Evolutionary conservation across 768 basidiomycete species (phyloP).

Genomic region (Vararia minispora): DNA sequence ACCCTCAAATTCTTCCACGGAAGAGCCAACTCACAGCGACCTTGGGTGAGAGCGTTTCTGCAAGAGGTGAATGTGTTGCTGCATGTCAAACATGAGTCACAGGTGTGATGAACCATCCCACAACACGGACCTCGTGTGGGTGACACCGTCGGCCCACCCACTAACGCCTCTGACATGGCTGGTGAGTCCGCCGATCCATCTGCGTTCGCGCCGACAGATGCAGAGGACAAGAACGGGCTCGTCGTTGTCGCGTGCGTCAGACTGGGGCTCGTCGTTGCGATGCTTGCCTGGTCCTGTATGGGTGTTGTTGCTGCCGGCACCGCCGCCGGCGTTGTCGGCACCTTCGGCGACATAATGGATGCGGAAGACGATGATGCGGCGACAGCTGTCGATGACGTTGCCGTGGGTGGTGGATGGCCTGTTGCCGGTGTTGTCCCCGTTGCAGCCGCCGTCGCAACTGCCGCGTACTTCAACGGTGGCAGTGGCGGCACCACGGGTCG

Average conservation of each 20-base stretch:
- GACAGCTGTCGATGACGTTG: slow-evolving; percentile 21
- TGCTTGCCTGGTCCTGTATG: slow-evolving; percentile 25
- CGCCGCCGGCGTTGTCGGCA: too few relatives aligned
- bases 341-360: slow-evolving; percentile 24
- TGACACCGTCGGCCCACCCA: slow-evolving; percentile 28
- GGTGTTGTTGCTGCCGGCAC: slow-evolving; percentile 22
- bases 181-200: slow-evolving; percentile 66
- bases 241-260: slow-evolving; percentile 77
- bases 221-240: slow-evolving; percentile 73
- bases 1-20: too few relatives aligned
- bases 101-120: slow-evolving; percentile 16
- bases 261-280: slow-evolving; percentile 58
- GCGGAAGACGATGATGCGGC: slow-evolving; percentile 29
- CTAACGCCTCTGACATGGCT: slow-evolving; percentile 54
- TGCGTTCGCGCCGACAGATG: slow-evolving; percentile 48
- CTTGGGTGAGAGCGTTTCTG: neutral
- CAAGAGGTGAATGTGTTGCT: slow-evolving; percentile 4
- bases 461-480: slow-evolving; percentile 82
- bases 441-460: slow-evolving; percentile 73
- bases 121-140: slow-evolving; percentile 51
- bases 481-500: slow-evolving; percentile 35
- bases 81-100: neutral
- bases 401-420: slow-evolving; percentile 27
- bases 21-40: neutral
- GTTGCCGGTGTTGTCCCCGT: slow-evolving; percentile 19